Base-by-base conservation (phyloP, 202 grass and related monocot genomes). In the Saccharum hybrid region DNA sequence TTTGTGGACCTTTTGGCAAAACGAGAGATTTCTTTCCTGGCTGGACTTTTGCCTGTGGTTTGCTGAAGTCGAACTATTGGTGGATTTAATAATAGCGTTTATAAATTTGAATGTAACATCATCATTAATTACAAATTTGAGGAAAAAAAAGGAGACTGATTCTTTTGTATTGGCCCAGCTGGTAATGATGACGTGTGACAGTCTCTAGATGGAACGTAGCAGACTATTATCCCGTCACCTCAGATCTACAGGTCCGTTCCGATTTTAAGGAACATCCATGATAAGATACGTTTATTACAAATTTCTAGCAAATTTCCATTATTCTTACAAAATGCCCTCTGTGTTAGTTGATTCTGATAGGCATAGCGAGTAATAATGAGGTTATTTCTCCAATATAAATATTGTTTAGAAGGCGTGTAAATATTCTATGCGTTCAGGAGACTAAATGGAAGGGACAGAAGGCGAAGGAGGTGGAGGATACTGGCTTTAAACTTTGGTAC, bases 171-270 rank as follows among this genome's bases (percentile, higher is more conserved):
- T 87, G 70, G 88, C 77, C 84, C 94, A 97, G 94, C 91, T 94
- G 89, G 84, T 79, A 88, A 91, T 90, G 91, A 93, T 93, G 91
- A 90, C 70, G 91, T 93, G 85, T 97, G 88, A 94, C 80, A 81
- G 45, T 86, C 79, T 85, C 74, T 91, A 86, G 79, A 84, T 87
- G 88, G 91, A 78, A 81, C 18, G 38, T 86, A 91, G 86, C 83
- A 88, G 84, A 91, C 86, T 89, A 88, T 88, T 78, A 81, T 81
- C 67, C 80, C 81, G 18, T 87, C 90, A 84, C 80, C 71, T 83
- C 91, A 91, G 79, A 89, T 81, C 78, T 84, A 72, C 84, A 93
- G 89, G 91, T 90, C 77, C 86, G 88, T 60, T 86, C 64, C 72
- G 37, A 85, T 85, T 86, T 88, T 73, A 63, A 84, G 71, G 26